Percentiles rank a stretch among this genome's conserved stretches.
Conservation (phyloP, 2,329 filamentous ascomycete genomes). For the Nemania diffusa region DNA sequence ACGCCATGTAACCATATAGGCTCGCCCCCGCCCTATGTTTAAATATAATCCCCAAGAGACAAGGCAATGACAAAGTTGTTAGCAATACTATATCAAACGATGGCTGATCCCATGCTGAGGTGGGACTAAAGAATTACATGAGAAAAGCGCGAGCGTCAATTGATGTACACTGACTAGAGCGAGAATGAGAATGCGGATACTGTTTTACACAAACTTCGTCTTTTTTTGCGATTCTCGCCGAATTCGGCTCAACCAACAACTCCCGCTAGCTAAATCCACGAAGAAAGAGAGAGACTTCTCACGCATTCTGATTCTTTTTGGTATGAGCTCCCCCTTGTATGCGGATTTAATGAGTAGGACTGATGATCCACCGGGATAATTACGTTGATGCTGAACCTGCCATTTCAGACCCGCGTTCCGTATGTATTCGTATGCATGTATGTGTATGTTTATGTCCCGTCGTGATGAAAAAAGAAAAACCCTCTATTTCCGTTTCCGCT, state of each 20-base stretch:
- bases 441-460: conserved; percentile 17
- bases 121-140: not conserved
- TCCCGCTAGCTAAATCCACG: conserved; percentile 31
- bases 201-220: conserved; percentile 21
- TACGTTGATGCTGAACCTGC: conserved; percentile 10
- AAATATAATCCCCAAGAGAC: not conserved
- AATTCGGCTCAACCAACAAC: conserved; percentile 25
- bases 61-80: not conserved
- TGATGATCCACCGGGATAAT: not conserved
- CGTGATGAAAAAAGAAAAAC: conserved; percentile 13
- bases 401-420: conserved; percentile 4
- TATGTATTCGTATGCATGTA: conserved; percentile 8
- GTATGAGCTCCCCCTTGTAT: not conserved
- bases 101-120: not conserved
- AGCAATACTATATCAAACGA: not conserved
- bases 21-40: not conserved
- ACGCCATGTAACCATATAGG: not conserved
- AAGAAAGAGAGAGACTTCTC: conserved; percentile 8
- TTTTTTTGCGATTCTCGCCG: conserved; percentile 4
- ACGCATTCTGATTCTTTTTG: conserved; percentile 10
- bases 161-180: conserved; percentile 21
- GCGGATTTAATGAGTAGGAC: conserved; percentile 19
- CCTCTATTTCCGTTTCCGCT: conserved; percentile 72
- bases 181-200: conserved; percentile 22
- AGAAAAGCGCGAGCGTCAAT: conserved; percentile 30